Base-by-base conservation (phyloP, 306 rosid genomes). In the Prosopis cineraria region DNA sequence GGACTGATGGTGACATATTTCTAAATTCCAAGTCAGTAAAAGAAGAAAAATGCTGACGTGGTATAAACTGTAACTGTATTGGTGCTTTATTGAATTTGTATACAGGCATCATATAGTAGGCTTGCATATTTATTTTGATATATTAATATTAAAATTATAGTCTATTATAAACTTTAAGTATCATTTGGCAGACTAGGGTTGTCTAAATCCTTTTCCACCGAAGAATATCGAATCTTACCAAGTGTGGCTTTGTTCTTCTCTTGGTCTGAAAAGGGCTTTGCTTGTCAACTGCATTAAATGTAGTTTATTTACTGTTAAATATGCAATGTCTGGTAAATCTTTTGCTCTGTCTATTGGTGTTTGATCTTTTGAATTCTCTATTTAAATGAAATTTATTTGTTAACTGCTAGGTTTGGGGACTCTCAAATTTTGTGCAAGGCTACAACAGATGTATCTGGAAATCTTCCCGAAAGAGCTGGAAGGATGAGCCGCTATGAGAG, bases 401-500 rank as follows among this genome's bases (percentile, higher is more conserved):
- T 74, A 70, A 22, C 80, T 75, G 74, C 64, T 76, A 68, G 68
- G 33, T 59, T 76, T 68, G 89, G 97, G 88, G 86, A 79, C 25
- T 67, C 88, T 40, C 88, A 81, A 82, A 31, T 91, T 81, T 68
- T 86, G 33, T 88, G 93, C 91, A 85, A 85, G 68, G 87, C 97
- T 66, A 39, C 89, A 36, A 63, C 85, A 72, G 81, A 89, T 78
- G 55, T 79, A 44, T 87, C 98, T 48, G 96, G 98, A 77, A 85
- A 91, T 62, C 59, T 80, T 73, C 92, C 96, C 43, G 73, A 79
- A 72, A 83, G 72, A 73, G 17, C 88, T 0, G 78, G 75, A 13
- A 87, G 79, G 69, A 74, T 87, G 90, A 91, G 80, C 77, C 84
- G 47, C 70, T 95, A 86, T 24, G 96, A 95, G 87, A 91, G 82